Evolutionary conservation across 2,329 filamentous ascomycete species (phyloP), one percentile per base, ranked within the genome.

Genomic region (Stachybotrys chlorohalonatus): DNA sequence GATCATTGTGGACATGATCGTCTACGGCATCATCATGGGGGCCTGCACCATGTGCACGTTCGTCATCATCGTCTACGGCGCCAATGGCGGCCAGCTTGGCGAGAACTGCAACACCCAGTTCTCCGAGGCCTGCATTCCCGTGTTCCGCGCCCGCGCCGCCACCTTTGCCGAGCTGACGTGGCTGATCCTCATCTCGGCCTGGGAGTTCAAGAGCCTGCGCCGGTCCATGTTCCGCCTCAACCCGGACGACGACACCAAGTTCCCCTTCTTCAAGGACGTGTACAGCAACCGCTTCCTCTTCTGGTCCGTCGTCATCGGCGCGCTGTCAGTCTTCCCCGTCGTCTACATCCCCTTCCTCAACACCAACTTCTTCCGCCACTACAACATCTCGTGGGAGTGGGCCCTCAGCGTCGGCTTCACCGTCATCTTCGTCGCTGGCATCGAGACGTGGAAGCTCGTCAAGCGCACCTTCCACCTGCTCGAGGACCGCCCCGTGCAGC

Each of bases 21-120:
- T 91, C 16, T 92, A 93, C 65, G 90, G 90, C 31, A 64, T 85
- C 60, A 85, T 88, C 75, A 90, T 93, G 84, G 87, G 87, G 2
- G 80, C 77, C 2, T 83, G 89, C 58, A 86, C 78, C 49, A 77
- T 83, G 64, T 72, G 75, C 61, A 81, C 86, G 1, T 90, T 89
- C 51, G 80, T 86, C 54, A 86, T 88, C 60, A 71, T 83, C 55
- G 71, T 83, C 47, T 83, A 81, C 59, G 82, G 82, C 24, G 76
- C 73, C 60, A 78, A 83, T 55, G 69, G 69, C 53, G 79, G 79
- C 16, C 59, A 77, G 52, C 77, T 89, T 6, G 85, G 85, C 49
- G 55, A 63, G 4, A 73, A 82, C 61, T 89, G 86, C 74, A 89
- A 89, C 70, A 75, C 80, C 49, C 62, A 63, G 30, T 86, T 77